Conservation (phyloP, 441 rosid species). For the California macrophylla region DNA sequence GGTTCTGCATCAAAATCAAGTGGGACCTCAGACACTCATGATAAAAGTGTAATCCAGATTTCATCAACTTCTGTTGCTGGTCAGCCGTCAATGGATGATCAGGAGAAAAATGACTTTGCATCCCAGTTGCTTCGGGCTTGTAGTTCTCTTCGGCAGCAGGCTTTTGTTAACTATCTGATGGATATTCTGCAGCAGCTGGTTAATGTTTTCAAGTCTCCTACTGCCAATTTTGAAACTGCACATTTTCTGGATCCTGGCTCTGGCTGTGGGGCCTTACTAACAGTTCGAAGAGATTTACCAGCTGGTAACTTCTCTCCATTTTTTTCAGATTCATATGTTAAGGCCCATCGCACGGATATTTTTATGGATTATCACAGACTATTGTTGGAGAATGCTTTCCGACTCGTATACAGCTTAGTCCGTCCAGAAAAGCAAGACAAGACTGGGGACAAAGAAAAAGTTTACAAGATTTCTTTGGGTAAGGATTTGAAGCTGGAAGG, state of each 20-base stretch:
- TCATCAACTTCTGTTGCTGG: slow-evolving; percentile 34
- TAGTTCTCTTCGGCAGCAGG: slow-evolving; percentile 75
- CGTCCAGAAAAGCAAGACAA: slow-evolving; percentile 98
- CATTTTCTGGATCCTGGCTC: slow-evolving; percentile 67
- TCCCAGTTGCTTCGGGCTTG: slow-evolving; percentile 85
- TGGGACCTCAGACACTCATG: slow-evolving; percentile 51
- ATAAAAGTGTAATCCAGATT: slow-evolving; percentile 49
- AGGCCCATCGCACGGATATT: slow-evolving; percentile 80
- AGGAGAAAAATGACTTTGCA: slow-evolving; percentile 78
- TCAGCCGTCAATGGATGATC: slow-evolving; percentile 62
- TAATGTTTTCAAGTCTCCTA: slow-evolving; percentile 79
- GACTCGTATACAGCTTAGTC: slow-evolving; percentile 85
- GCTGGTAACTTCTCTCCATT: slow-evolving; percentile 97
- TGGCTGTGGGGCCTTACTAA: slow-evolving; percentile 92
- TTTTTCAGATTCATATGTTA: slow-evolving; percentile 97
- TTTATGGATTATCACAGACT: slow-evolving; percentile 92
- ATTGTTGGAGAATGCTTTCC: slow-evolving; percentile 87
- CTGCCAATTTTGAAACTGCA: slow-evolving; percentile 47
- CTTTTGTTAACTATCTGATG: slow-evolving; percentile 88
- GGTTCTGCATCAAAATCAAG: slow-evolving; percentile 40
- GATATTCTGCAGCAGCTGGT: slow-evolving; percentile 94
- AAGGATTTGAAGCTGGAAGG: slow-evolving; percentile 97
- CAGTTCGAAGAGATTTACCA: slow-evolving; percentile 87
- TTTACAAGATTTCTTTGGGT: slow-evolving; percentile 44
- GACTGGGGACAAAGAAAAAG: slow-evolving; percentile 85